Base-by-base conservation (phyloP, 331 rosid species). In the Malus hybrid region DNA sequence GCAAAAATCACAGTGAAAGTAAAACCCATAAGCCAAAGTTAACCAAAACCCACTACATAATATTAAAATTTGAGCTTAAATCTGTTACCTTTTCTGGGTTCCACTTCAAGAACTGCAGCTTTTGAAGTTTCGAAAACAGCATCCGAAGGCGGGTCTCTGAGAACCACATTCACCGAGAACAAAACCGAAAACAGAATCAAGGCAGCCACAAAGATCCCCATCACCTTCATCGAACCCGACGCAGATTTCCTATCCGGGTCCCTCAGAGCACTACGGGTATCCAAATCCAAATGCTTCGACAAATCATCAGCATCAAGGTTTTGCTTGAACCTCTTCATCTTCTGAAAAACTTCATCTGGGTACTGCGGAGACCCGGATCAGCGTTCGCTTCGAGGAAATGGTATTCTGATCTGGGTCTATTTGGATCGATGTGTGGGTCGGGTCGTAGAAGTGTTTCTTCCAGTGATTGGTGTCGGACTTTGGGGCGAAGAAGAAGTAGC, bases 111-210 rank as follows among this genome's bases (percentile, higher is more conserved):
- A 76, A 83, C 44, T 64, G 79, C 65, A 46, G 67, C 7, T 31
- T 81, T 76, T 2, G 85, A 80, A 70, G 74, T 71, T 66, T 84
- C 83, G 11, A 7, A 67, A 18, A 82, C 90, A 6, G 79, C 88
- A 85, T 90, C 93, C 0, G 92, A 87, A 10, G 91, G 93, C 6
- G 92, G 92, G 69, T 89, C 98, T 66, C 80, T 82, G 46, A 93
- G 88, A 80, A 91, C 88, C 18, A 89, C 76, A 11, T 89, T 81
- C 69, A 87, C 83, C 3, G 97, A 91, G 81, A 93, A 88, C 75
- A 93, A 7, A 0, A 84, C 92, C 34, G 97, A 91, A 61, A 87
- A 67, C 65, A 93, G 60, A 76, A 93, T 82, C 81, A 88, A 68
- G 19, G 82, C 57, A 69, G 83, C 84, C 22, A 90, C 82, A 55